These are phyloP conservation scores for Debaryomyces udenii DNA, from an alignment of 1,139 yeast genomes.

Conservation along the genomic window DNA sequence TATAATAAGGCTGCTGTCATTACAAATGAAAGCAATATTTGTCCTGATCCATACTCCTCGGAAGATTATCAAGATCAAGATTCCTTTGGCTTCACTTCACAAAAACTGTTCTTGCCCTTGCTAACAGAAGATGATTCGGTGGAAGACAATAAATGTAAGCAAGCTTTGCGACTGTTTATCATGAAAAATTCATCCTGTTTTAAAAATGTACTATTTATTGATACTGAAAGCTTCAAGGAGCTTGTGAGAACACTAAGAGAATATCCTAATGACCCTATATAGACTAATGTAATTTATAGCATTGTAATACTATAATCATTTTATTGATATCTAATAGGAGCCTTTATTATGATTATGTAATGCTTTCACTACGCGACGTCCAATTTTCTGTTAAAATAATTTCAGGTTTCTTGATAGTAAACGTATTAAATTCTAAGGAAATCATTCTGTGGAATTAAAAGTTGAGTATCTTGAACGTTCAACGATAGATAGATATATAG, in stretches of 20 bases:
- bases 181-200: constrained; percentile 16
- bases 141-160: constrained; percentile 12
- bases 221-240: constrained; percentile 13
- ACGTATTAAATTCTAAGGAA: too few relatives aligned
- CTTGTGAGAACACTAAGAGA: constrained; percentile 11
- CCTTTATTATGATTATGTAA: constrained; percentile 3
- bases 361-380: constrained; percentile 6
- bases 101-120: constrained; percentile 5
- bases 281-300: constrained; percentile 9
- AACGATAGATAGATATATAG: too few relatives aligned
- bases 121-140: background rate
- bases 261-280: constrained; percentile 14
- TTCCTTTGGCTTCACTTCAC: background rate
- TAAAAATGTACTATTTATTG: constrained; percentile 15
- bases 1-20: constrained; percentile 14
- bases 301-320: background rate
- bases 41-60: background rate
- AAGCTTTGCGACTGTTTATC: constrained; percentile 13
- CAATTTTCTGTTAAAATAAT: background rate
- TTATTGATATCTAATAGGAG: constrained; percentile 3
- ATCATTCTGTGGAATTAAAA: too few relatives aligned
- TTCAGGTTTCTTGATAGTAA: too few relatives aligned
- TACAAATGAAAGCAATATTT: constrained; percentile 3
- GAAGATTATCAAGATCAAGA: background rate
- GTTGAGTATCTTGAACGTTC: too few relatives aligned